Conservation (phyloP, 192 early-diverging fungal species). For the Lobosporangium transversale region DNA sequence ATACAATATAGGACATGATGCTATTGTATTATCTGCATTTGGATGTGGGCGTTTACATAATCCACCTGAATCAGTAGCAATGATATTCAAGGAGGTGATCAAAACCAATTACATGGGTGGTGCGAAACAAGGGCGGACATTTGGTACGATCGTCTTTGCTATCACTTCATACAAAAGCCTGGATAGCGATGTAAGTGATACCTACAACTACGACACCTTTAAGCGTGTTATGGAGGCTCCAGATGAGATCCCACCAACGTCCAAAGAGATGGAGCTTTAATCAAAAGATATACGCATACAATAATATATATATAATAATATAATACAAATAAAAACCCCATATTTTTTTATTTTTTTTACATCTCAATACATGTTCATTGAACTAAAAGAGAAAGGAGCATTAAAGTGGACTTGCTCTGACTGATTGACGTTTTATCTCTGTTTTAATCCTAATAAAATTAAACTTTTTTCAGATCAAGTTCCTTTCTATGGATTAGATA, state of each 20-base stretch:
- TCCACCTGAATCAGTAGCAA: conserved; percentile 48
- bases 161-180: conserved; percentile 32
- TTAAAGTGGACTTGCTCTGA: too few species aligned
- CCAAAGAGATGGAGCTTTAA: too few species aligned
- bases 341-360: too few species aligned
- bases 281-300: too few species aligned
- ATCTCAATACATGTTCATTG: too few species aligned
- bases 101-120: conserved; percentile 49
- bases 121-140: conserved; percentile 40
- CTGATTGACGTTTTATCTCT: too few species aligned
- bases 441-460: too few species aligned
- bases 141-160: conserved; percentile 45
- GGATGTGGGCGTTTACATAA: conserved; percentile 56
- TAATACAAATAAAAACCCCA: too few species aligned
- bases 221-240: conserved; percentile 46
- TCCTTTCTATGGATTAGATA: too few species aligned
- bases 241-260: conserved; percentile 12
- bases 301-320: too few species aligned
- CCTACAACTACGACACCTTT: conserved; percentile 39
- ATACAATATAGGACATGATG: conserved; percentile 55
- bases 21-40: conserved; percentile 56
- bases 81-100: conserved; percentile 57
- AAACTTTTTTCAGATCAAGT: too few species aligned
- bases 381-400: too few species aligned
- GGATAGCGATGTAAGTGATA: conserved; percentile 8